Base-by-base conservation (phyloP, 2,329 filamentous ascomycete species). In the Penicillium sp. region DNA sequence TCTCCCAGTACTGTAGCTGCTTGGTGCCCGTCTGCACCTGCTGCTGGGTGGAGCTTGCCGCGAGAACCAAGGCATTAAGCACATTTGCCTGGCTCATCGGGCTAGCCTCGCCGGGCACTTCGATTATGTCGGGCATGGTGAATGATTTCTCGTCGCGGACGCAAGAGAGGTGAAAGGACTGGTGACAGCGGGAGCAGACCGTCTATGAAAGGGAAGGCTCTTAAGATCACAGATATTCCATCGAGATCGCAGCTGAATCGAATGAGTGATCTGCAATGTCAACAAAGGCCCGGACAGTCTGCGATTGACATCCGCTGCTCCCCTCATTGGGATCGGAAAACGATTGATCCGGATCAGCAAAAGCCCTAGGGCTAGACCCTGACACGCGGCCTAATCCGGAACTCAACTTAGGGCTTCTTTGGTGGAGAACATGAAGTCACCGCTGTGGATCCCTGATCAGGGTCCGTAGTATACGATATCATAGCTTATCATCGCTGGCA, bases 91-190 rank as follows among this genome's bases (percentile, higher is more conserved):
- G 72, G 53, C 73, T 85, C 57, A 92, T 76, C 49, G 88, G 88
- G 61, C 81, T 90, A 42, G 90, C 87, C 75, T 94, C 90, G 59
- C 88, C 91, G 6, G 89, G 82, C 54, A 90, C 85, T 76, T 95
- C 90, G 67, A 95, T 85, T 54, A 82, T 74, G 70, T 86, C 86
- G 69, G 79, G 83, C 87, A 90, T 90, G 65, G 54, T 59, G 56
- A 63, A 53, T 69, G 52, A 33, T 47, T 44, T 29, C 28, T 7
- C 28, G 28, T 29, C 28, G 18, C 29, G 23, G 45, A 29, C 42
- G 43, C 38, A 33, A 39, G 21, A 43, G 24, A 51, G 41, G 24
- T 33, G 36, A 39, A 16, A 10, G 24, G 16, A 38, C 36, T 33
- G 44, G 39, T 34, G 24, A 24, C 33, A 54, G 29, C 41, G n/a